Percentiles rank a stretch among this genome's conserved stretches.
phyloP scores from a whole-genome alignment of 176 grass and related monocot genomes.

The Aegilops tauschii region DNA sequence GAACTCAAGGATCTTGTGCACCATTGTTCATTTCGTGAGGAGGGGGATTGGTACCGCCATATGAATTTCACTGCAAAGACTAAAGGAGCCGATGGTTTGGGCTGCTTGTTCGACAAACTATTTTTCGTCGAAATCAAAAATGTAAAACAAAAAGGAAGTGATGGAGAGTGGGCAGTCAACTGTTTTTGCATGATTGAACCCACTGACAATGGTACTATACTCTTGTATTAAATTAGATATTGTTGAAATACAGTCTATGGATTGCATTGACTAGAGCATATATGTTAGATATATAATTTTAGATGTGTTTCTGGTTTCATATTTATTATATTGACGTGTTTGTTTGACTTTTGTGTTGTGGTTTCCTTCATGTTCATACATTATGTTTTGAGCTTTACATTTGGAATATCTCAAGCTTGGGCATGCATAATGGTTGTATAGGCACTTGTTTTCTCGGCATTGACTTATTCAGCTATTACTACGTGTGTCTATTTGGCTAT shows the following conservation, averaged over 20 bases:
- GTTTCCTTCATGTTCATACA: not conserved
- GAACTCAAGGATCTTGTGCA: not conserved
- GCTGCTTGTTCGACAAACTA: not conserved
- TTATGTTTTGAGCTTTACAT: not conserved
- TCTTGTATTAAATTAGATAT: not conserved
- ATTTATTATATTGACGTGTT: not conserved
- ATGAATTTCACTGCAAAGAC: not conserved
- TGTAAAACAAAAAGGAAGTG: not conserved
- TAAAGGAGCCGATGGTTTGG: not conserved
- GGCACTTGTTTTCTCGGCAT: not conserved
- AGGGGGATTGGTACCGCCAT: not conserved
- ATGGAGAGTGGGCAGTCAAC: not conserved
- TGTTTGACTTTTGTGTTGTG: not conserved
- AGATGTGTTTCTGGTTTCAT: not conserved
- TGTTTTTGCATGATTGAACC: not conserved
- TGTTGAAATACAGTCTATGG: not conserved
- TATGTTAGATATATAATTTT: not conserved
- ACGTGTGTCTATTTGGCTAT: not conserved
- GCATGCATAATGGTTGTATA: not conserved
- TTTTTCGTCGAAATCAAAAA: not conserved
- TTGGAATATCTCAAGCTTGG: no score
- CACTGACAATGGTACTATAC: not conserved
- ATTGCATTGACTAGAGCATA: not conserved
- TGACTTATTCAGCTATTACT: not conserved
- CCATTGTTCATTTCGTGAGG: not conserved